A percentile compares a stretch with the other conserved stretches of the same genome.
phyloP scores from a whole-genome alignment of 2,329 filamentous ascomycete genomes.

The Exophiala aquamarina region DNA sequence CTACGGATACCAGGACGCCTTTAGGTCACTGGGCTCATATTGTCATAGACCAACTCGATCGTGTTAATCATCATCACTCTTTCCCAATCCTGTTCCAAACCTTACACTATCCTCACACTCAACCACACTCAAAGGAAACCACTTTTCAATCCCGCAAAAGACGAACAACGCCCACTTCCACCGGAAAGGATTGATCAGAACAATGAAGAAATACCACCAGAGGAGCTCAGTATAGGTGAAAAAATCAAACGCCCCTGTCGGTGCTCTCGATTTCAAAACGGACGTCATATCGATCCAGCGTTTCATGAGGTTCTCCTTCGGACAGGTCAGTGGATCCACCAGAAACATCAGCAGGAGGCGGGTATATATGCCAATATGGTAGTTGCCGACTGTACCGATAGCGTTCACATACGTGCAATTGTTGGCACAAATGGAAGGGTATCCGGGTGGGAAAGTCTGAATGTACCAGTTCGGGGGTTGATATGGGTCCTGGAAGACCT shows the following conservation, averaged over 20 bases:
- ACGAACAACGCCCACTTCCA: slow-evolving; percentile 91
- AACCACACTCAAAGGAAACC: slow-evolving; percentile 66
- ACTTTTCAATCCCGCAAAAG: slow-evolving; percentile 70
- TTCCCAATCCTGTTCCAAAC: slow-evolving; percentile 47
- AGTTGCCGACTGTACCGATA: slow-evolving; percentile 81
- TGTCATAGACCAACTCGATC: neutral
- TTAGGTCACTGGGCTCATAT: no score
- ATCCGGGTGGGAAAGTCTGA: slow-evolving; percentile 76
- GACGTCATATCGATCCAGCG: slow-evolving; percentile 84
- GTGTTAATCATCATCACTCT: slow-evolving; percentile 8
- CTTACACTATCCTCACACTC: slow-evolving; percentile 63
- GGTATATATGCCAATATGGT: slow-evolving; percentile 88
- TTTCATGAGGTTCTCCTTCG: slow-evolving; percentile 73
- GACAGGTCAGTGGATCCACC: slow-evolving; percentile 72
- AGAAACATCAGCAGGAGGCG: slow-evolving; percentile 84
- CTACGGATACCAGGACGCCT: no score
- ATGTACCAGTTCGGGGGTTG: slow-evolving; percentile 84
- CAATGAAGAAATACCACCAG: slow-evolving; percentile 82
- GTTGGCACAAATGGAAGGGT: slow-evolving; percentile 73
- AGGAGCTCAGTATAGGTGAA: slow-evolving; percentile 83
- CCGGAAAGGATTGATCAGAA: slow-evolving; percentile 77
- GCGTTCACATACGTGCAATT: slow-evolving; percentile 82
- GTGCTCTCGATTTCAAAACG: slow-evolving; percentile 66
- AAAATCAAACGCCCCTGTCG: slow-evolving; percentile 79
- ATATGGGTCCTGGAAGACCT: slow-evolving; percentile 73